Base-by-base conservation (phyloP, 2,329 filamentous ascomycete genomes). In the Colletotrichum cordylinicola region DNA sequence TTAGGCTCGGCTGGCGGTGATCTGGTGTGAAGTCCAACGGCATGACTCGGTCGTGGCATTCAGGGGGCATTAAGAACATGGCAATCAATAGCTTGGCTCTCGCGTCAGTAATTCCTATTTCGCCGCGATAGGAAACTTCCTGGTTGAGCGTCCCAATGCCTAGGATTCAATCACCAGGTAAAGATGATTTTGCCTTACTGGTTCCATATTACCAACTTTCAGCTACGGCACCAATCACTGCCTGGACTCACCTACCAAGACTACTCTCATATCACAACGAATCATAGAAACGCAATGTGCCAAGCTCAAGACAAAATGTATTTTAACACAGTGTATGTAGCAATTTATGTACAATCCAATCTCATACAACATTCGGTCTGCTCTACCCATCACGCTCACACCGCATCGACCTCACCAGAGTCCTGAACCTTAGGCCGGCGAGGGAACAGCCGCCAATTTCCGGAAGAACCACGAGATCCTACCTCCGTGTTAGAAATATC, bases 1-100 rank as follows among this genome's bases (percentile, higher is more conserved):
- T 35, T 67, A 37, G 65, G 39, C 21, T 35, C 2, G 3, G 55
- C 2, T n/a, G 39, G 15, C 48, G 29, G 29, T 67, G 29, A 55
- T 27, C 3, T n/a, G 43, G 10, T n/a, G 8, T 21, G 0, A 16
- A 0, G 5, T n/a, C 5, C 39, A n/a, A 33, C 2, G 1, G 58
- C n/a, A 61, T 61, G 58, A 61, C 29, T 61, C 27, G 10, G 29
- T 61, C 4, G 4, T 2, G 0, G 0, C 56, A n/a, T 61, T 61
- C 15, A 55, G 12, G 18, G 18, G 18, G 64, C 43, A 21, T 31
- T 0, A 0, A 67, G 7, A 52, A 27, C 29, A 55, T 21, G 27
- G 33, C 9, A 24, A 67, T 1, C 18, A 21, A 15, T 15, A 33
- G 21, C 37, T 48, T 5, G 27, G 29, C n/a, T 33, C 18, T 18